These are phyloP conservation scores for Amanita fuliginea DNA, from an alignment of 768 basidiomycete species.

Conservation along the genomic window DNA sequence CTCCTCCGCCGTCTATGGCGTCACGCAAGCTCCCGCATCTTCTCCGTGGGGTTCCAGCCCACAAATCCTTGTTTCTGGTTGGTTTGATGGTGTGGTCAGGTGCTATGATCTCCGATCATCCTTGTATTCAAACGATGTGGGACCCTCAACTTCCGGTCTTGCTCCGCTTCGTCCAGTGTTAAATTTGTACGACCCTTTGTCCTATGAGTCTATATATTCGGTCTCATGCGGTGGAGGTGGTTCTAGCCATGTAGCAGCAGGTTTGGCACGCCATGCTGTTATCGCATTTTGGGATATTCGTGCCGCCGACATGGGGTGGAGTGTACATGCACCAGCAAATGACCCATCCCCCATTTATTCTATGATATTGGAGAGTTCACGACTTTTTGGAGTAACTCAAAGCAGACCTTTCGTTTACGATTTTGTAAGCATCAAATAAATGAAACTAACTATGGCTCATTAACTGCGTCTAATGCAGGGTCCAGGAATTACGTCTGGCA, in stretches of 20 bases:
- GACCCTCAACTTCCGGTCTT: conserved; percentile 9
- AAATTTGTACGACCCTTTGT: conserved; percentile 55
- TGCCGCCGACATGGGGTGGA: conserved; percentile 52
- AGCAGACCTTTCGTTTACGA: conserved; percentile 70
- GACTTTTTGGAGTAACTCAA: conserved; percentile 71
- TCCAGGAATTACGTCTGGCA: conserved; percentile 40
- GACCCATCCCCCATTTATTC: conserved; percentile 73
- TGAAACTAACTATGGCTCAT: not conserved
- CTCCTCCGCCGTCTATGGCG: conserved; percentile 60
- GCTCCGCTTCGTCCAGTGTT: conserved; percentile 46
- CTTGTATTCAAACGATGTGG: conserved; percentile 10
- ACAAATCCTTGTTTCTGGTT: conserved; percentile 65
- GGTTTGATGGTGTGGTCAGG: conserved; percentile 70
- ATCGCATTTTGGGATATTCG: conserved; percentile 81
- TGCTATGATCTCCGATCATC: conserved; percentile 66
- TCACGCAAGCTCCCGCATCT: conserved; percentile 46
- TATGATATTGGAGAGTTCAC: conserved; percentile 62
- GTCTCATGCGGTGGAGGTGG: conserved; percentile 67
- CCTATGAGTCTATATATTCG: conserved; percentile 63
- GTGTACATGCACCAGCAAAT: conserved; percentile 71
- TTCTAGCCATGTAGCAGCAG: conserved; percentile 58
- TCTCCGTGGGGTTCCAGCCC: conserved; percentile 65
- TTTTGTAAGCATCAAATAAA: conserved; percentile 33
- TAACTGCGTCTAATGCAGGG: conserved; percentile 26
- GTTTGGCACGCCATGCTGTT: conserved; percentile 65